phyloP scores from a whole-genome alignment of 129 eudicot species.

The Escallonia rubra region DNA sequence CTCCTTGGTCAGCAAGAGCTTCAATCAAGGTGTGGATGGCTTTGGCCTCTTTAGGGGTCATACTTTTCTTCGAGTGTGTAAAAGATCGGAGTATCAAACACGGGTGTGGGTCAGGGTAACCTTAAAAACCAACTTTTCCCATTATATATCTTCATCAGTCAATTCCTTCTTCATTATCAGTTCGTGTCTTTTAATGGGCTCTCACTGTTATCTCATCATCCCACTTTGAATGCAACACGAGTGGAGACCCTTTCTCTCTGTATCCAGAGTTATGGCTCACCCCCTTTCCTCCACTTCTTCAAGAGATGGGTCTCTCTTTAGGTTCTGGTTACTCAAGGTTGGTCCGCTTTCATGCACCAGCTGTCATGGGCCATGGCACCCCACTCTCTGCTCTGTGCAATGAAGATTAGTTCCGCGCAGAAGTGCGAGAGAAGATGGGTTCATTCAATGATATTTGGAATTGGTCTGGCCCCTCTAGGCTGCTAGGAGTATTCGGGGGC shows the following conservation, averaged over 20 bases:
- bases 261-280: not conserved
- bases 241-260: not conserved
- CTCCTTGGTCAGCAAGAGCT: no score
- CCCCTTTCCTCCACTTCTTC: not conserved
- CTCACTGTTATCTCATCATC: not conserved
- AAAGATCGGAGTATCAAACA: no score
- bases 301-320: not conserved
- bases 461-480: no score
- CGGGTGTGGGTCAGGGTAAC: no score
- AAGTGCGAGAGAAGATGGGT: not conserved
- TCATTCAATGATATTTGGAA: not conserved
- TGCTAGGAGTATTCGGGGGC: not conserved
- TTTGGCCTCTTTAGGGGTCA: no score
- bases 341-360: constrained; percentile 14
- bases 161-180: no score
- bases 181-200: no score
- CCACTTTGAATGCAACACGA: constrained; percentile 2
- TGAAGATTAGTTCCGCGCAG: not conserved
- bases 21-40: no score
- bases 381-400: not conserved
- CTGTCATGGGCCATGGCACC: constrained; percentile 10
- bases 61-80: no score
- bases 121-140: no score
- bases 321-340: not conserved
- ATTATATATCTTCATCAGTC: no score